Evolutionary conservation across 176 grass and related monocot species (phyloP), one percentile per base, ranked within the genome.

Genomic region (Stipa capillata): DNA sequence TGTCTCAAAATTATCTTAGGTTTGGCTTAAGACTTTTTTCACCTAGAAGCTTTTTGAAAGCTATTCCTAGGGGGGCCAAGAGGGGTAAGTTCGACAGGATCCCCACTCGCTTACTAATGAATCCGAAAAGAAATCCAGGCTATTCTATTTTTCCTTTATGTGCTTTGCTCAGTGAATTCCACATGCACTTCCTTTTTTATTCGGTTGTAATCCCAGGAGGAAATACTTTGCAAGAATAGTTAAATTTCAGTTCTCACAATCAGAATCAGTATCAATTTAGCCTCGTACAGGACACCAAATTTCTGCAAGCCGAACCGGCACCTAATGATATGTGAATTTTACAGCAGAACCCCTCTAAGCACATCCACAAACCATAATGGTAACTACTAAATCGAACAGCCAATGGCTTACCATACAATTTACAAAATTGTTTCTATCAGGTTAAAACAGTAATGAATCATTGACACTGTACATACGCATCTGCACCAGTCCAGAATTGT

Each of bases 401-500:
- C 52, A 29, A 18, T 34, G 31, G 0, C 15, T 68, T 45, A 2
- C 15, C 45, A 4, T 56, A 8, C 5, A 10, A 37, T 39, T 17
- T 25, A 55, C 51, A 66, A 49, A 34, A 14, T 1, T 25, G n/a
- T 18, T 53, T 35, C 1, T 33, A 24, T 13, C 7, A 35, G 42
- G 41, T 25, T 47, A 24, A 35, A 59, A 27, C 10, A 60, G 8
- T 5, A 73, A 2, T 10, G 5, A 35, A 49, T 50, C 52, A 85
- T 39, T 39, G 20, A 21, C 32, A 28, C 64, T 69, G 39, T 59
- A 37, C 63, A n/a, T 6, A n/a, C 0, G 51, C 8, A 29, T 57
- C 49, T 57, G 72, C n/a, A 4, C 36, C 12, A 33, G 20, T 12
- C 29, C 57, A 36, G 18, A 48, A 84, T 84, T 80, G 86, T 88